Base-by-base conservation (phyloP, 371 early-diverging fungal genomes). In the Mucor racemosus region DNA sequence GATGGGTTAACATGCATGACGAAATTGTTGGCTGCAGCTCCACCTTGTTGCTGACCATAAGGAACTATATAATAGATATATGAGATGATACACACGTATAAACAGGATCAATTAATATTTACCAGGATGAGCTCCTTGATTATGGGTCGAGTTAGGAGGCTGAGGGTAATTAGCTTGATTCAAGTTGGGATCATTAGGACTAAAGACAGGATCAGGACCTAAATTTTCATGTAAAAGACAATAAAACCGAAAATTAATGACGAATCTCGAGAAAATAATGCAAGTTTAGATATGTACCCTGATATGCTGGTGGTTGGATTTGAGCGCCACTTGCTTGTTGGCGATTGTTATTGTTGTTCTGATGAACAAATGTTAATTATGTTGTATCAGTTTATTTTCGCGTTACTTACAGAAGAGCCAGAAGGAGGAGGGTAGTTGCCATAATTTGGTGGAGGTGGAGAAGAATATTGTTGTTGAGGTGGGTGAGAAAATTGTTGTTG, bases 1-100 rank as follows among this genome's bases (percentile, higher is more conserved):
- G 69, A 66, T 60, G 78, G 76, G 42, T 78, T 70, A 1, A 78
- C 78, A 58, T 78, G 78, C 72, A 77, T 74, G 6, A 72, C 54
- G 53, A 69, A 71, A 10, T 69, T 41, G 31, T 39, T 57, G 19
- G 61, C 70, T 19, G 48, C 36, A 7, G 33, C 58, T 39, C 26
- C 33, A 9, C 36, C 26, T 53, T 66, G 70, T 33, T 31, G 69
- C 17, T 65, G 66, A 41, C 69, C 69, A 62, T 74, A 64, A 19
- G 67, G 67, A 11, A 69, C 70, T 69, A 58, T n/a, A n/a, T 2
- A 7, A 10, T 53, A 21, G 3, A 42, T 19, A 26, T 3, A 26
- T 11, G 38, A 38, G 15, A 53, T 50, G 13, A 39, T 50, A 13
- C 38, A 13, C 9, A 13, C 26, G 3, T 26, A 26, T 3, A 26